Evolutionary conservation across 768 basidiomycete species (phyloP).

Genomic region (Podaxis sp.): DNA sequence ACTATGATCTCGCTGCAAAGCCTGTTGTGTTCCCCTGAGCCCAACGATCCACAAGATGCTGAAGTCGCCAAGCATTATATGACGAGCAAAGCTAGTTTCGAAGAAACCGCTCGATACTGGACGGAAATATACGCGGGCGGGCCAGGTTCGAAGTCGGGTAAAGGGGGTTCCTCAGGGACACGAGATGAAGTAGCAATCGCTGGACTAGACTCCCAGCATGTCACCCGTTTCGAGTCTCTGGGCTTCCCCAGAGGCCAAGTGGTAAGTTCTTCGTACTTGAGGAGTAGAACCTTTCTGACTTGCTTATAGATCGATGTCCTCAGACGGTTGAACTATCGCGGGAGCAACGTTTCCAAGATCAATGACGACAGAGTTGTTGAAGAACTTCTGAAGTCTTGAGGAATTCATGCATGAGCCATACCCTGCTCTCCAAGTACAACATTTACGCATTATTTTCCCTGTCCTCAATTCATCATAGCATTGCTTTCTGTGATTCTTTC

Average conservation of each 20-base stretch:
- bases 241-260: constrained; percentile 86
- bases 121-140: constrained; percentile 89
- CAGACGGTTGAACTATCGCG: constrained; percentile 83
- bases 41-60: constrained; percentile 95
- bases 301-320: constrained; percentile 77
- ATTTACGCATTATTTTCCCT: constrained; percentile 1
- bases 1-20: constrained; percentile 95
- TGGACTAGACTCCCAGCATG: constrained; percentile 80
- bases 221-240: constrained; percentile 78
- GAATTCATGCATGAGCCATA: neutral
- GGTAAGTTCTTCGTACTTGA: constrained; percentile 48
- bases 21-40: constrained; percentile 90
- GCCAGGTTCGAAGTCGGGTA: constrained; percentile 47
- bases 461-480: neutral
- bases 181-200: constrained; percentile 71
- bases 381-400: constrained; percentile 67
- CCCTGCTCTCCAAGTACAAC: neutral
- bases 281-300: constrained; percentile 5
- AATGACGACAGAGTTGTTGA: constrained; percentile 83
- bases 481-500: neutral
- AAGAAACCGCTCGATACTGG: constrained; percentile 93
- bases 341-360: constrained; percentile 77
- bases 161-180: constrained; percentile 42
- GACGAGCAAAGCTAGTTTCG: constrained; percentile 83
- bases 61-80: constrained; percentile 98